Evolutionary conservation across 345 rosid species (phyloP).

Genomic region (Brassica napus): Da-Ae NC_063451.1:40107501-40108000

Average conservation of each 20-base stretch:
- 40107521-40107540: not conserved
- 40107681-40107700: not conserved
- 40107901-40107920: not conserved
- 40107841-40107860: not conserved
- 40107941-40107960: not conserved
- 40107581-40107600: not conserved
- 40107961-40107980: not conserved
- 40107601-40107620: not conserved
- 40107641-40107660: not conserved
- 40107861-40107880: not conserved
- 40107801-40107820: not conserved
- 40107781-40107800: not conserved
- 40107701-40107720: not conserved
- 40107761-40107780: not conserved
- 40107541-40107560: not conserved
- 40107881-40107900: not conserved
- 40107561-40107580: not conserved
- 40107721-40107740: not conserved
- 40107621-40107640: not conserved
- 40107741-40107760: too few species aligned
- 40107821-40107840: not conserved
- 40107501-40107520: not conserved
- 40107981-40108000: conserved; percentile 31
- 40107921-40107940: not conserved
- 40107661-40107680: not conserved